Evolutionary conservation across 306 rosid genomes (phyloP).

Genomic region (Rubus parviflorus): DNA sequence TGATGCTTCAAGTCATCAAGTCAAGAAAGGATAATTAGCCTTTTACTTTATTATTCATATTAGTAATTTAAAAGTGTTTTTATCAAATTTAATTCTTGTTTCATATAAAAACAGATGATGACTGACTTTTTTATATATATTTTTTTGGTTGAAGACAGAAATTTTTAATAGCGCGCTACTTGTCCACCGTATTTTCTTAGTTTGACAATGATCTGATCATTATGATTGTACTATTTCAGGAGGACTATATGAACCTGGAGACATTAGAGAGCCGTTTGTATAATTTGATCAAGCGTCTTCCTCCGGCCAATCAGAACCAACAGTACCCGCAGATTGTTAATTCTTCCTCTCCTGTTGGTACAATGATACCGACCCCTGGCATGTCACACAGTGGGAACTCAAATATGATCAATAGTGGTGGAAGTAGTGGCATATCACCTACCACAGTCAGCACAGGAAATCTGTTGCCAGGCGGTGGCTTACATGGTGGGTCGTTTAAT

Average conservation of each 20-base stretch:
- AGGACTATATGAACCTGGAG: conserved; percentile 80
- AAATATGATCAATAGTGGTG: conserved; percentile 54
- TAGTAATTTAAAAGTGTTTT: neutral
- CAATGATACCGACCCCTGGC: conserved; percentile 98
- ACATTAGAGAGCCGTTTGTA: conserved; percentile 76
- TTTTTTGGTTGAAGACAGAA: neutral
- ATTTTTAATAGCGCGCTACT: neutral
- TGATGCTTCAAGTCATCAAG: neutral
- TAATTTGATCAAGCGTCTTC: conserved; percentile 35
- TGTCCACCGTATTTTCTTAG: neutral
- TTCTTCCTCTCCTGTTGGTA: conserved; percentile 62
- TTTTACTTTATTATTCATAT: neutral
- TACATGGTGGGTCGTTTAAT: conserved; percentile 56
- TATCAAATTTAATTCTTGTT: neutral
- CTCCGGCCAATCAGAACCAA: conserved; percentile 50
- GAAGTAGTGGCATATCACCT: conserved; percentile 48
- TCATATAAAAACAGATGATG: neutral
- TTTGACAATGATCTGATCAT: neutral
- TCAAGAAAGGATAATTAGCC: neutral
- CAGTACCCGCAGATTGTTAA: conserved; percentile 63
- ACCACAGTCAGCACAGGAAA: conserved; percentile 60
- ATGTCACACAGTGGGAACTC: conserved; percentile 75
- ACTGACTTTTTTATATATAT: neutral
- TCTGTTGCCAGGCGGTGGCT: conserved; percentile 58
- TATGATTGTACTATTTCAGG: conserved; percentile 39